Percentiles rank a stretch among this genome's conserved stretches.
Evolutionary conservation across 306 rosid genomes (phyloP).

Genomic region (apple (Malus domestica)): ASM211411v1 NC_041800.1:29943733-29944232

Average conservation of each 20-base stretch:
- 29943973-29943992: conserved; percentile 34
- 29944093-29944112: background rate
- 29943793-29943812: conserved; percentile 59
- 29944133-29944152: background rate
- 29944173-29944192: background rate
- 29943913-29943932: conserved; percentile 20
- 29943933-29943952: conserved; percentile 28
- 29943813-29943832: conserved; percentile 46
- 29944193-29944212: background rate
- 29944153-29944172: background rate
- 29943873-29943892: conserved; percentile 37
- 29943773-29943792: conserved; percentile 47
- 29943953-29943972: conserved; percentile 32
- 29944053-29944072: background rate
- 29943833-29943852: conserved; percentile 55
- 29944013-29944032: conserved; percentile 32
- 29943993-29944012: conserved; percentile 32
- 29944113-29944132: background rate
- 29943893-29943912: conserved; percentile 25
- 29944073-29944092: background rate
- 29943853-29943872: conserved; percentile 54
- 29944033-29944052: conserved; percentile 29
- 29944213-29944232: background rate
- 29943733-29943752: conserved; percentile 70
- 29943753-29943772: conserved; percentile 51